Percentiles rank a stretch among this genome's conserved stretches.
These are phyloP conservation scores for Phytopythium delawarense DNA, from an alignment of 352 stramenopile genomes.

Conservation along the genomic window DNA sequence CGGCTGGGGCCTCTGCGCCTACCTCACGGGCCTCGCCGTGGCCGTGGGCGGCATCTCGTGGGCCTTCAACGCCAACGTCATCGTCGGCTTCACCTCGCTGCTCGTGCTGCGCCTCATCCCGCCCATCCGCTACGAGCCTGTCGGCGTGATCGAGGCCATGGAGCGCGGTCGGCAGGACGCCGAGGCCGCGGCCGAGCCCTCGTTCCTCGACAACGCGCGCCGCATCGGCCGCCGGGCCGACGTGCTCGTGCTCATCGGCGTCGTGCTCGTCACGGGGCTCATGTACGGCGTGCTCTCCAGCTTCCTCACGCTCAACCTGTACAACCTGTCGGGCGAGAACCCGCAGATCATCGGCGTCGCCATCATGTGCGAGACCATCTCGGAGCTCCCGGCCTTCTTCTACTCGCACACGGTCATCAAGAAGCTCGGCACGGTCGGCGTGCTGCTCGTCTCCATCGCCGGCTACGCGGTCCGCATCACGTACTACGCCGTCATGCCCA, in stretches of 20 bases:
- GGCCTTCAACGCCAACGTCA: slow-evolving; percentile 71
- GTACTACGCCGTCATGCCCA: slow-evolving; percentile 75
- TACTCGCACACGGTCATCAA: slow-evolving; percentile 68
- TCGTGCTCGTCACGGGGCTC: slow-evolving; percentile 76
- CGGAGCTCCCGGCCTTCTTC: slow-evolving; percentile 81
- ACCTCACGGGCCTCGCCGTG: slow-evolving; percentile 67
- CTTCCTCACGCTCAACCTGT: slow-evolving; percentile 81
- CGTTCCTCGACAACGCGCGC: slow-evolving; percentile 33
- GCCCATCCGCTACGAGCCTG: slow-evolving; percentile 8
- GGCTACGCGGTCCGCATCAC: slow-evolving; percentile 67
- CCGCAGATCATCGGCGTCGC: slow-evolving; percentile 76
- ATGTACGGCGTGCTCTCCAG: slow-evolving; percentile 83
- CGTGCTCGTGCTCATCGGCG: slow-evolving; percentile 60
- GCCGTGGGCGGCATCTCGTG: slow-evolving; percentile 54
- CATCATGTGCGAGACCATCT: slow-evolving; percentile 77
- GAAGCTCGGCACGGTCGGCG: slow-evolving; percentile 64
- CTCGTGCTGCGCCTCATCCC: slow-evolving; percentile 63
- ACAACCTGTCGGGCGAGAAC: slow-evolving; percentile 69
- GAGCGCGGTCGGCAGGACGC: slow-evolving; percentile 23
- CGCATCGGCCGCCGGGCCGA: slow-evolving; percentile 41
- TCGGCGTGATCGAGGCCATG: slow-evolving; percentile 15
- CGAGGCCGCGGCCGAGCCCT: slow-evolving; percentile 18
- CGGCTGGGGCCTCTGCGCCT: slow-evolving; percentile 58
- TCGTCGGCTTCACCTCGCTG: slow-evolving; percentile 45
- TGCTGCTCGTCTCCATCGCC: slow-evolving; percentile 63